Conservation (phyloP, 257 asterid genomes). For the Dorcoceras hygrometricum region DNA sequence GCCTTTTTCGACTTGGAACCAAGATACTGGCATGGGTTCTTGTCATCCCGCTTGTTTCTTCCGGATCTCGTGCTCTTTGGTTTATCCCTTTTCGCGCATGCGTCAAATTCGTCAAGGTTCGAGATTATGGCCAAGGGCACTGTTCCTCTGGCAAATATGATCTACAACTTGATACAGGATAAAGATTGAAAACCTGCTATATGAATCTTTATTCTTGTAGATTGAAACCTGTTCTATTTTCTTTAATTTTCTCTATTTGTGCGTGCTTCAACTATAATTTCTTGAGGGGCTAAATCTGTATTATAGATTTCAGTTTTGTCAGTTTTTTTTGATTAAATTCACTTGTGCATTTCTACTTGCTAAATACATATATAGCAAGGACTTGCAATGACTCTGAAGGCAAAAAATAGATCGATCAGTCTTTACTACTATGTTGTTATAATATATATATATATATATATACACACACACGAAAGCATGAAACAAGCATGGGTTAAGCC, state of each 20-base stretch:
- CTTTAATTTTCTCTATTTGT: background rate
- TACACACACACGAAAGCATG: no score
- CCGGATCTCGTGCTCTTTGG: slow-evolving; percentile 82
- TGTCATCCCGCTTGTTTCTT: slow-evolving; percentile 85
- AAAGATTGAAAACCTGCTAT: background rate
- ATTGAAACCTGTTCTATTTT: background rate
- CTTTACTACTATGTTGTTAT: no score
- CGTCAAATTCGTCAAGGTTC: slow-evolving; percentile 21
- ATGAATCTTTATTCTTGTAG: background rate
- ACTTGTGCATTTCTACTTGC: background rate
- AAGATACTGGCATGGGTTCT: slow-evolving; percentile 94
- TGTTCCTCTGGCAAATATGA: background rate
- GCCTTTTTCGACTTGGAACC: slow-evolving; percentile 93
- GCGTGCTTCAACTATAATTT: background rate
- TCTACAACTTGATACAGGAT: background rate
- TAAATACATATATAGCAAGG: background rate
- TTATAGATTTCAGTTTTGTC: no score
- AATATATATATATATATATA: no score
- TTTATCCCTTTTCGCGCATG: slow-evolving; percentile 68
- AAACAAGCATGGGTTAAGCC: no score
- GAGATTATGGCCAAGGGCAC: background rate
- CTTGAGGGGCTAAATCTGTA: background rate
- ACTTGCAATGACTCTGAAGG: no score
- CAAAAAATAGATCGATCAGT: no score
- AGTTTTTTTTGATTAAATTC: background rate